Evolutionary conservation across 371 early-diverging fungal genomes (phyloP).

Genomic region (Sporodiniella umbellata): DNA sequence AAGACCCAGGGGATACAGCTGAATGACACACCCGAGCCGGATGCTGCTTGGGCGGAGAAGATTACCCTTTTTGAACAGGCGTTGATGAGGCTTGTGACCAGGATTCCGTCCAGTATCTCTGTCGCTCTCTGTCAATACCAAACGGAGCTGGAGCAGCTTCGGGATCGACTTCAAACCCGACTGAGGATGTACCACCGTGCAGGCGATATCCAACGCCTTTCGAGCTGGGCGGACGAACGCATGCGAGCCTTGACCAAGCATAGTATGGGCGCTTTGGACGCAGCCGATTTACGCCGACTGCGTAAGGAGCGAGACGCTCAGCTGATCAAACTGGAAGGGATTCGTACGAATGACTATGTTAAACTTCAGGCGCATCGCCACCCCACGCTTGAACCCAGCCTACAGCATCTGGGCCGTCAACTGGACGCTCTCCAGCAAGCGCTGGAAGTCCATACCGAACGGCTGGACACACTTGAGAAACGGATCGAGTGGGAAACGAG

Average conservation of each 20-base stretch:
- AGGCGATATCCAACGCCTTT: slow-evolving; percentile 31
- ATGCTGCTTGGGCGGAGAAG: too few relatives aligned
- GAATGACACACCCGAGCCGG: too few relatives aligned
- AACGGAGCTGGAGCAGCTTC: slow-evolving; percentile 23
- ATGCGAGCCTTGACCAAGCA: slow-evolving; percentile 15
- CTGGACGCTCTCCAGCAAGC: too few relatives aligned
- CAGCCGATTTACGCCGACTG: slow-evolving; percentile 22
- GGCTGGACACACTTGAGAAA: slow-evolving; percentile 18
- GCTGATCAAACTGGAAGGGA: slow-evolving; percentile 18
- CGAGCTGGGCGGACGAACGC: slow-evolving; percentile 31
- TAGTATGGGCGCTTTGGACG: slow-evolving; percentile 27
- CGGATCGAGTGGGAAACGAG: slow-evolving; percentile 34
- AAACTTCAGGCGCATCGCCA: slow-evolving; percentile 12
- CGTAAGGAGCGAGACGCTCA: slow-evolving; percentile 33
- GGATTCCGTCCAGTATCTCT: too few relatives aligned
- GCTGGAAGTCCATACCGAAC: too few relatives aligned
- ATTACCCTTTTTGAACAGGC: too few relatives aligned
- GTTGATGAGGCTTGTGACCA: too few relatives aligned
- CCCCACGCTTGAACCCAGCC: too few relatives aligned
- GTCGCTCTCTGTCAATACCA: too few relatives aligned
- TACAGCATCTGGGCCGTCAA: too few relatives aligned
- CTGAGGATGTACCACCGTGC: slow-evolving; percentile 22
- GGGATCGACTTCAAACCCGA: too few relatives aligned
- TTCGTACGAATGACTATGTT: slow-evolving; percentile 25
- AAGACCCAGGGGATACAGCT: not conserved